Evolutionary conservation across 2,329 filamentous ascomycete species (phyloP), one percentile per base, ranked within the genome.

Genomic region (Cladosporium sphaerospermum): DNA sequence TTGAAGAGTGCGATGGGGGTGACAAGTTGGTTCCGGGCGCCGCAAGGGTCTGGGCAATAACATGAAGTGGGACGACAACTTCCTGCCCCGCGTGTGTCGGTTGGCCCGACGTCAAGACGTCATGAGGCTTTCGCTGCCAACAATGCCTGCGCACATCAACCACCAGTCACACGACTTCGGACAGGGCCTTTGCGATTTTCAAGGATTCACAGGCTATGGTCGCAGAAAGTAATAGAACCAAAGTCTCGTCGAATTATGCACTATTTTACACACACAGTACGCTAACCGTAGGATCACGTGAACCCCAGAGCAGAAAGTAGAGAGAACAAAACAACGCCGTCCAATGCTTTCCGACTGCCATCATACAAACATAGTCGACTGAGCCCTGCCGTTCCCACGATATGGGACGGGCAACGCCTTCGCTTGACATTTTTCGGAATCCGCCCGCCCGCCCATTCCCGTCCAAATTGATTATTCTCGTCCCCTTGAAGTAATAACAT

Each of bases 231-330:
- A 7, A 1, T 28, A 18, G 39, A 10, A 10, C 32, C 14, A 48
- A 41, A 32, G 11, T 3, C 13, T 48, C 36, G 18, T 48, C 36
- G 45, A 19, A 48, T 48, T 48, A 48, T 48, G 45, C 45, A 48
- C 45, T 48, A 48, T 48, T 48, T 34, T 48, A 48, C 45, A 48
- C n/a, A 32, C 23, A 31, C 36, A 37, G 34, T 36, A 39, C 36
- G 36, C 36, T 14, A 39, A 13, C 3, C 11, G n/a, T 14, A 39
- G 36, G n/a, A 39, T 14, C 36, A 39, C 36, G 13, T 9, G 16
- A 16, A 13, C 36, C 36, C 45, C 45, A 19, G 36, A 48, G 28
- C 18, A 48, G 31, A 13, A 39, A 48, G 32, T 13, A 46, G 6
- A 46, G 19, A 18, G 36, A 9, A 48, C 31, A 41, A 39, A 32